Base-by-base conservation (phyloP, 2,329 filamentous ascomycete species). In the Fonsecaea pugnacius region DNA sequence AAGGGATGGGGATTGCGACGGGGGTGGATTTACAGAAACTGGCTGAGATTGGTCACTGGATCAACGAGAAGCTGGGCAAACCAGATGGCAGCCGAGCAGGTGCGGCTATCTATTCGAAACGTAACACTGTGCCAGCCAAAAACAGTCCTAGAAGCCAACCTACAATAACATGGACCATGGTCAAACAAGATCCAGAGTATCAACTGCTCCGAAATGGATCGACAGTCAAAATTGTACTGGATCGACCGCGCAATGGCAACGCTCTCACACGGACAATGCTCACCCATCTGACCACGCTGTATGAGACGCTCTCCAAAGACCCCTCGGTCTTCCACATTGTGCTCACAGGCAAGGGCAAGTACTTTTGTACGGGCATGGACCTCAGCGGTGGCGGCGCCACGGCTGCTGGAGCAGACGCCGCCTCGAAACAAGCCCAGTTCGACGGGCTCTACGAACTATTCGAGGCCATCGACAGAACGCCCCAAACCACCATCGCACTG, bases 31-130 rank as follows among this genome's bases (percentile, higher is more conserved):
- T 67, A 64, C 84, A 89, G 67, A 83, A 83, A 48, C 78, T 94
- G 60, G 83, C 84, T 36, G 84, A 88, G 63, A 86, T 91, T 59
- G 91, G 91, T 0, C 79, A 83, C 16, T 92, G 90, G 90, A 91
- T 92, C 63, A 86, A 86, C 3, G 75, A 75, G n/a, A 82, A 88
- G 76, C 78, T 91, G 71, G 85, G 86, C 52, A 85, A 85, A 78
- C 72, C 77, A 62, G 88, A 91, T 73, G 84, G 84, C 50, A 89
- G 87, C 71, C 84, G 83, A 50, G 88, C 89, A 16, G 89, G 89
- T 4, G 88, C 83, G 75, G 89, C 87, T 30, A 24, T 67, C 43
- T 62, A 57, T 56, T 43, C 56, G 16, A 67, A 57, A 51, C 35
- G 55, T 14, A 50, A 18, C 35, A 6, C 40, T 14, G 3, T 24